Percentiles rank a stretch among this genome's conserved stretches.
phyloP scores from a whole-genome alignment of 2,329 filamentous ascomycete species.

The Scortechinia acanthostroma region DNA sequence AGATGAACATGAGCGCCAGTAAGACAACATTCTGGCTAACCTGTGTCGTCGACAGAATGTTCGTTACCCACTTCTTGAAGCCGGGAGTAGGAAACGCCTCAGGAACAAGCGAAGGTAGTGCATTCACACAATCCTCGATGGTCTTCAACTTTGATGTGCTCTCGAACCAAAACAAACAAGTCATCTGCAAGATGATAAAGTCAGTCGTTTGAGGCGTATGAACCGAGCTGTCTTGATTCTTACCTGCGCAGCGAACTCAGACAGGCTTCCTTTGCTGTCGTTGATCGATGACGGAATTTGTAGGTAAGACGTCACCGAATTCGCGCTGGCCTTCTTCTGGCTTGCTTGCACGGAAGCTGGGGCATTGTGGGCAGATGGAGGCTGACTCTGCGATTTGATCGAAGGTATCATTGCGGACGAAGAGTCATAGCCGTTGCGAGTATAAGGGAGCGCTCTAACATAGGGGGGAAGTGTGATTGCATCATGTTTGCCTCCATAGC shows the following conservation, averaged over 20 bases:
- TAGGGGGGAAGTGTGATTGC: constrained; percentile 14
- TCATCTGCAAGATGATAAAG: constrained; percentile 53
- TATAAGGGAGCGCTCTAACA: background rate
- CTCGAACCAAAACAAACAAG: constrained; percentile 97
- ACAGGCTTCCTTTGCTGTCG: constrained; percentile 66
- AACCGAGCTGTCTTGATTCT: constrained; percentile 8
- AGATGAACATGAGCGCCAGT: constrained; percentile 83
- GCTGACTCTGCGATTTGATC: no score
- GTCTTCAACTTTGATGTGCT: constrained; percentile 67
- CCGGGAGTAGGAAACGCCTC: constrained; percentile 70
- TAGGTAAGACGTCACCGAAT: constrained; percentile 23
- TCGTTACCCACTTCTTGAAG: constrained; percentile 90
- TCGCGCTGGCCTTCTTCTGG: background rate
- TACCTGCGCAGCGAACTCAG: constrained; percentile 80
- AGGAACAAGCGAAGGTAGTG: constrained; percentile 20
- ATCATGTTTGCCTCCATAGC: constrained; percentile 18
- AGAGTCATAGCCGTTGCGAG: background rate
- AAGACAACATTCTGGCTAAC: constrained; percentile 93
- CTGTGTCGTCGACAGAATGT: constrained; percentile 85
- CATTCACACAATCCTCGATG: constrained; percentile 27
- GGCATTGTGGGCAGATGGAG: no score
- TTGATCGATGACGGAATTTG: constrained; percentile 73
- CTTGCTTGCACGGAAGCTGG: background rate
- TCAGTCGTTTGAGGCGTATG: constrained; percentile 1
- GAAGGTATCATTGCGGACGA: no score